Evolutionary conservation across 2,329 filamentous ascomycete genomes (phyloP).

Genomic region (Claviceps paspali): DNA sequence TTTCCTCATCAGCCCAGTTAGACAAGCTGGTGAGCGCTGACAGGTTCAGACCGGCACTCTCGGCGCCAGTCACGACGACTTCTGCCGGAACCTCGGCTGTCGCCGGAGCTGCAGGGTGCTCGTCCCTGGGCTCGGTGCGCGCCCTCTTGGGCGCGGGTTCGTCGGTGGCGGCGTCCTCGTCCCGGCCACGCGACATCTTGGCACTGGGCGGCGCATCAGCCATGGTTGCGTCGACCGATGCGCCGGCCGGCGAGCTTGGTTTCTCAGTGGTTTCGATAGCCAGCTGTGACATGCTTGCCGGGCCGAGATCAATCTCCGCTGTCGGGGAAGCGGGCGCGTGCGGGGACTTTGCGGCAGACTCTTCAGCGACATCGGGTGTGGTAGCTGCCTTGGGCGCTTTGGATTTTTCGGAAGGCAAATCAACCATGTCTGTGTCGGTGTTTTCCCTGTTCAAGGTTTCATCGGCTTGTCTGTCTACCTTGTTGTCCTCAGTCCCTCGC

Average conservation of each 20-base stretch:
- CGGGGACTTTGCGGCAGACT: constrained; percentile 6
- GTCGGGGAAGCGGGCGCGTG: constrained; percentile 11
- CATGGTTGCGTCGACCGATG: constrained; percentile 33
- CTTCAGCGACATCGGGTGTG: constrained; percentile 4
- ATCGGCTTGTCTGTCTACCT: not conserved
- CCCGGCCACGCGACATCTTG: constrained; percentile 61
- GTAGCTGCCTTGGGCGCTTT: constrained; percentile 8
- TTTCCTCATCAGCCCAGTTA: constrained; percentile 26
- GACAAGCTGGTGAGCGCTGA: constrained; percentile 16
- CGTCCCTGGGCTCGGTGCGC: constrained; percentile 47
- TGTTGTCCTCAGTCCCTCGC: not conserved
- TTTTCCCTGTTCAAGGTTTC: not conserved
- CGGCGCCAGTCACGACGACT: constrained; percentile 4
- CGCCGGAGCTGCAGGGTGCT: constrained; percentile 13
- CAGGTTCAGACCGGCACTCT: constrained; percentile 6
- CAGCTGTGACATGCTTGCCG: constrained; percentile 23
- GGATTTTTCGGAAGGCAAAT: constrained; percentile 9
- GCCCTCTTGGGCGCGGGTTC: constrained; percentile 68
- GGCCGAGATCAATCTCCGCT: constrained; percentile 21
- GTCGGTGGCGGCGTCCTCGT: constrained; percentile 50
- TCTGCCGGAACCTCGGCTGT: constrained; percentile 6
- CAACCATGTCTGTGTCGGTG: constrained; percentile 14
- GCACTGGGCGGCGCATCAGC: constrained; percentile 35
- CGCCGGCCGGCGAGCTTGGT: constrained; percentile 12
- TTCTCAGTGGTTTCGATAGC: constrained; percentile 21